phyloP scores from a whole-genome alignment of 1,284 basidiomycete genomes.

The Ustilago lituana region DNA sequence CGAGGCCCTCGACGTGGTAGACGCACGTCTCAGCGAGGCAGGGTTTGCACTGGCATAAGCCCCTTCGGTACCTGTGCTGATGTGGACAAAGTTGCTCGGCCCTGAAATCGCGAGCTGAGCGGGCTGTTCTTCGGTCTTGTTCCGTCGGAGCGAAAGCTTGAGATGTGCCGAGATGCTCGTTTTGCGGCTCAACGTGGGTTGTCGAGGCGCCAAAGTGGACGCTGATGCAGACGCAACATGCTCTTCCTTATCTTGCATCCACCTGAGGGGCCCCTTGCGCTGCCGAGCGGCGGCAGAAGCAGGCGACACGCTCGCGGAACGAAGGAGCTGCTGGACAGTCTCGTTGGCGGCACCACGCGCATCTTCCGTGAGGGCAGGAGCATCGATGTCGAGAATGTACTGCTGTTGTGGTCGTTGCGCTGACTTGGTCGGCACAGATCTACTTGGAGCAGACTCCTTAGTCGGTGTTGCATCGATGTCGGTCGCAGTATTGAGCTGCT shows the following conservation, averaged over 20 bases:
- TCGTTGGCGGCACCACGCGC: background rate
- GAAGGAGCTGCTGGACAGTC: constrained; percentile 22
- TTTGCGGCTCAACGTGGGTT: constrained; percentile 26
- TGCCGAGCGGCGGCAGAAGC: constrained; percentile 6
- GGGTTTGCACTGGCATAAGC: background rate
- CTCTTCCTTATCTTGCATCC: constrained; percentile 37
- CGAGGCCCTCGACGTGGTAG: constrained; percentile 3
- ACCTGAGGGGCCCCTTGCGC: constrained; percentile 16
- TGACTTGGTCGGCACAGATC: background rate
- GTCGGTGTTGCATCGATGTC: background rate
- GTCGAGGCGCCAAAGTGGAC: background rate
- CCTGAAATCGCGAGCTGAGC: constrained; percentile 14
- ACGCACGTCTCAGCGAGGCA: constrained; percentile 9
- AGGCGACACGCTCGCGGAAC: constrained; percentile 17
- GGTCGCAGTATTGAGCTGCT: background rate
- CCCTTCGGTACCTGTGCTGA: constrained; percentile 17
- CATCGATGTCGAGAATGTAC: constrained; percentile 28
- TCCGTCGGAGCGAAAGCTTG: constrained; percentile 20
- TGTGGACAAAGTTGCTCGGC: constrained; percentile 33
- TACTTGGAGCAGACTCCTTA: background rate
- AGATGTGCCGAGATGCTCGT: constrained; percentile 35
- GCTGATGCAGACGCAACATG: constrained; percentile 2
- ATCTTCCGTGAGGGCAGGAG: background rate
- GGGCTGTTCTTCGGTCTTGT: constrained; percentile 15
- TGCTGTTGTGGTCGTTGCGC: constrained; percentile 25